These are phyloP conservation scores for Colletotrichum orchidophilum DNA, from an alignment of 2,329 filamentous ascomycete genomes.

Conservation along the genomic window DNA sequence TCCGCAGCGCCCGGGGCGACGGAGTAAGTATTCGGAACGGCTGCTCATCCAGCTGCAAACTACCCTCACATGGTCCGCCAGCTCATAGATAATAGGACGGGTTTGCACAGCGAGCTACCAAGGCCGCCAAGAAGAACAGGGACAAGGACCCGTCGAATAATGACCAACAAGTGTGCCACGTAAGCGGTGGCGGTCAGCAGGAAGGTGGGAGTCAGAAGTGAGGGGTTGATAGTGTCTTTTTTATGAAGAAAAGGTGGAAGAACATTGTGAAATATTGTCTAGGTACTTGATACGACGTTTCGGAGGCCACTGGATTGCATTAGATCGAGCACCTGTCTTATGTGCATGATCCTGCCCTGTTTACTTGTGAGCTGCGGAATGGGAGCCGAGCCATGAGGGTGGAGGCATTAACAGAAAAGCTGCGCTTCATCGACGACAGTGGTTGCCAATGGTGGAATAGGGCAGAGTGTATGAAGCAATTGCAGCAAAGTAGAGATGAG, in stretches of 20 bases:
- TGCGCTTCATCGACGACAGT: too few relatives aligned
- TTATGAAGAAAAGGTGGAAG: too few relatives aligned
- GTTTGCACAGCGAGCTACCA: slow-evolving; percentile 46
- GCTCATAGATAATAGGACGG: slow-evolving; percentile 42
- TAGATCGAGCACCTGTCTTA: neutral
- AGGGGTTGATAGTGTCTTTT: neutral
- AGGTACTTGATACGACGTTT: neutral
- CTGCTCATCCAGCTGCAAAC: neutral
- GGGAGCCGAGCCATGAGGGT: too few relatives aligned
- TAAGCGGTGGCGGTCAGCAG: slow-evolving; percentile 15
- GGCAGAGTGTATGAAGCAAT: too few relatives aligned
- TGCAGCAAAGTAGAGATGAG: too few relatives aligned
- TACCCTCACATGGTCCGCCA: neutral
- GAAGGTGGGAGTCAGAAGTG: slow-evolving; percentile 31
- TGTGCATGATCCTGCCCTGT: neutral
- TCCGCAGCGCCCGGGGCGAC: slow-evolving; percentile 51
- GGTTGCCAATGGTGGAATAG: too few relatives aligned
- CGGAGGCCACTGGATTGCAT: neutral
- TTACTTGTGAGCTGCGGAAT: neutral
- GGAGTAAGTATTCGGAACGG: slow-evolving; percentile 41
- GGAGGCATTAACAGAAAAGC: too few relatives aligned
- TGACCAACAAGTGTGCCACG: slow-evolving; percentile 31
- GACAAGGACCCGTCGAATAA: slow-evolving; percentile 34
- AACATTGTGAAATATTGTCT: neutral
- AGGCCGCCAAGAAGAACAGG: slow-evolving; percentile 46